Conservation (phyloP, 306 rosid genomes). For the Gastrolobium villosum region DNA sequence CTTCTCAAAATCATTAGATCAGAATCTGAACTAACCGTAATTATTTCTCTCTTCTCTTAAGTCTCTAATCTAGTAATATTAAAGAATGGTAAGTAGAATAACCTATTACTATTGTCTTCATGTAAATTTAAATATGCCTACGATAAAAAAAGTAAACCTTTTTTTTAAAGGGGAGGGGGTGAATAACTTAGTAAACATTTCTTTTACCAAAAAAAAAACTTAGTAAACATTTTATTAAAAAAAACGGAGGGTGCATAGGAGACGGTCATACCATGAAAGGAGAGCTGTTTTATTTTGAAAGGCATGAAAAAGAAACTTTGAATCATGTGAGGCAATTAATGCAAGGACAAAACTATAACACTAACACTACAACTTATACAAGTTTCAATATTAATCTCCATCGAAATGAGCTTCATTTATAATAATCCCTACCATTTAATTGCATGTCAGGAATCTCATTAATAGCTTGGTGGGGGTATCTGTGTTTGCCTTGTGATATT, state of each 20-base stretch:
- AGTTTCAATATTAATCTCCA: slow-evolving; percentile 50
- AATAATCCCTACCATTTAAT: slow-evolving; percentile 64
- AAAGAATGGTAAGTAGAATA: too few relatives aligned
- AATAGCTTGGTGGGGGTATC: slow-evolving; percentile 49
- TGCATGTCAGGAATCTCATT: slow-evolving; percentile 77
- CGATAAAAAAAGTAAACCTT: neutral
- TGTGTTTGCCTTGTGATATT: neutral
- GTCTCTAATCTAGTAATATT: too few relatives aligned
- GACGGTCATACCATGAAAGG: slow-evolving; percentile 54
- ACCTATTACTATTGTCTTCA: too few relatives aligned
- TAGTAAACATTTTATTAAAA: neutral
- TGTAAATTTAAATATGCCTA: neutral
- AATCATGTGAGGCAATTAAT: slow-evolving; percentile 82
- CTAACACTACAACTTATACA: slow-evolving; percentile 39
- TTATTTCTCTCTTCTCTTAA: too few relatives aligned
- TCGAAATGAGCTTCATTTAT: slow-evolving; percentile 64
- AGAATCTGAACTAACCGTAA: too few relatives aligned
- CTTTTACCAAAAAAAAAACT: too few relatives aligned
- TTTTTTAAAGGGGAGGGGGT: neutral
- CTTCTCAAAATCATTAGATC: too few relatives aligned
- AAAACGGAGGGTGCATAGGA: slow-evolving; percentile 6
- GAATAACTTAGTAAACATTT: neutral
- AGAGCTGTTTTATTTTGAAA: slow-evolving; percentile 66
- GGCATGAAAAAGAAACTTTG: slow-evolving; percentile 57
- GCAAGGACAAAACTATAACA: slow-evolving; percentile 49